A percentile compares a stretch with the other conserved stretches of the same genome.
Conservation (phyloP, 2,329 filamentous ascomycete genomes). For the Endothia cerciana region DNA sequence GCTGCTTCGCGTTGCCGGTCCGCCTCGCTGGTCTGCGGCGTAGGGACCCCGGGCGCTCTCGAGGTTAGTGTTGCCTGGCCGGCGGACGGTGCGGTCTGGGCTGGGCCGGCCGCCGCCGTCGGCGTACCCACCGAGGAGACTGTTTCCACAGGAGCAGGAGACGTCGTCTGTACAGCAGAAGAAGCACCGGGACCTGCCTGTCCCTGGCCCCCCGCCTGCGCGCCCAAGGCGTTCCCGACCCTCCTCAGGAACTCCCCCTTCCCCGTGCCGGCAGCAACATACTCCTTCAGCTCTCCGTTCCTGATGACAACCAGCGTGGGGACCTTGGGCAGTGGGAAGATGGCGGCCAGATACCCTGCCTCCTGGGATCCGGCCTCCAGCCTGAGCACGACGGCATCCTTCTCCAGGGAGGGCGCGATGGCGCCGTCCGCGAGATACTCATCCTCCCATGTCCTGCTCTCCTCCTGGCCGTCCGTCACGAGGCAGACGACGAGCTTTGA, state of each 20-base stretch:
- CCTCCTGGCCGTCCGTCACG: constrained; percentile 74
- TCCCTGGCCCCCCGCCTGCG: constrained; percentile 8
- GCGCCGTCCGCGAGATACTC: constrained; percentile 64
- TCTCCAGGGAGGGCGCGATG: constrained; percentile 58
- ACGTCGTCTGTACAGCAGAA: constrained; percentile 14
- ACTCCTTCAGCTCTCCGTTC: constrained; percentile 78
- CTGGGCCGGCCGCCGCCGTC: not conserved
- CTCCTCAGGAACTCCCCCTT: constrained; percentile 69
- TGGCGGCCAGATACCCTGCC: constrained; percentile 78
- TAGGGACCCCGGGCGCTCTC: constrained; percentile 30
- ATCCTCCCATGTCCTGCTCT: constrained; percentile 74
- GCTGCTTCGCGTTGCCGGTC: constrained; percentile 48
- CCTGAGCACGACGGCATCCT: constrained; percentile 70
- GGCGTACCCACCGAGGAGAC: constrained; percentile 17
- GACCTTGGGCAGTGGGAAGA: constrained; percentile 79
- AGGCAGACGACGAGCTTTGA: constrained; percentile 84
- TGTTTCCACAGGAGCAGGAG: constrained; percentile 22
- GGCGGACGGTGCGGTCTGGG: constrained; percentile 24
- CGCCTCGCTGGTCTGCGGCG: constrained; percentile 9
- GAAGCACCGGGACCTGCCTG: constrained; percentile 2
- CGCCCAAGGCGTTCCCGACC: constrained; percentile 48
- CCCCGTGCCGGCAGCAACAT: constrained; percentile 66
- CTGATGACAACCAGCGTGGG: constrained; percentile 81
- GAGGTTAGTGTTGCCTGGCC: constrained; percentile 33
- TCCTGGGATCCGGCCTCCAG: constrained; percentile 76